A percentile compares a stretch with the other conserved stretches of the same genome.
phyloP scores from a whole-genome alignment of 2,329 filamentous ascomycete species.

The Paecilomyces formosus region DNA sequence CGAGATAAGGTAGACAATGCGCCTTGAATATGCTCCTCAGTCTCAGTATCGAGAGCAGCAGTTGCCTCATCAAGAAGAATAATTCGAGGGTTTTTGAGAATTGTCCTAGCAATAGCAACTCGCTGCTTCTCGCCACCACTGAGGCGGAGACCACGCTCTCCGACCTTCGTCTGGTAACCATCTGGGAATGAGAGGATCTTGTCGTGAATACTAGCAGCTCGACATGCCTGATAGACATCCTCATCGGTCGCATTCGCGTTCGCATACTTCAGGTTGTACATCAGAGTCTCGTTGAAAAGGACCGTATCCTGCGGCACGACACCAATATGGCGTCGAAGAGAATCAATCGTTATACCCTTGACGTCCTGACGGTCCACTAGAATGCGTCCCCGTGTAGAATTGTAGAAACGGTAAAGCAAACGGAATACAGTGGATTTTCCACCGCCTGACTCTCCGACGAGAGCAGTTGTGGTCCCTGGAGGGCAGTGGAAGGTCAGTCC shows the following conservation, averaged over 20 bases:
- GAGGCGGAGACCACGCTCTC: constrained; percentile 77
- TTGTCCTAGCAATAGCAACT: constrained; percentile 86
- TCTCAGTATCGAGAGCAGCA: constrained; percentile 83
- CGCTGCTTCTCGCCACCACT: constrained; percentile 91
- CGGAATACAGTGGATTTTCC: constrained; percentile 97
- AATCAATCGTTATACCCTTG: constrained; percentile 82
- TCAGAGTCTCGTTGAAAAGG: constrained; percentile 85
- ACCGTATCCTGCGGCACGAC: constrained; percentile 97
- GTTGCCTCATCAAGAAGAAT: constrained; percentile 93
- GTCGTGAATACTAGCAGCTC: constrained; percentile 84
- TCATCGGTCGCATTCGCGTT: constrained; percentile 74
- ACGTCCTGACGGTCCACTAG: constrained; percentile 79
- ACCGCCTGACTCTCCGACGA: constrained; percentile 93
- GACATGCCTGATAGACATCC: constrained; percentile 73
- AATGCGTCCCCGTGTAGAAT: constrained; percentile 70
- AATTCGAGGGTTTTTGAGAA: constrained; percentile 83
- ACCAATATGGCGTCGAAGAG: constrained; percentile 82
- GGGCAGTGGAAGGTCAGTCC: constrained; percentile 77
- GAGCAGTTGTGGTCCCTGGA: constrained; percentile 87
- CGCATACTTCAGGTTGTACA: constrained; percentile 92
- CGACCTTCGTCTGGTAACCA: constrained; percentile 81
- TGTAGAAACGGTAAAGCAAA: constrained; percentile 94
- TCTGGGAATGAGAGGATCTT: constrained; percentile 86
- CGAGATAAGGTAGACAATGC: constrained; percentile 74
- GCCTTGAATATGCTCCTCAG: constrained; percentile 85